phyloP scores from a whole-genome alignment of 2,329 filamentous ascomycete species.

The Neonectria faginata region DNA sequence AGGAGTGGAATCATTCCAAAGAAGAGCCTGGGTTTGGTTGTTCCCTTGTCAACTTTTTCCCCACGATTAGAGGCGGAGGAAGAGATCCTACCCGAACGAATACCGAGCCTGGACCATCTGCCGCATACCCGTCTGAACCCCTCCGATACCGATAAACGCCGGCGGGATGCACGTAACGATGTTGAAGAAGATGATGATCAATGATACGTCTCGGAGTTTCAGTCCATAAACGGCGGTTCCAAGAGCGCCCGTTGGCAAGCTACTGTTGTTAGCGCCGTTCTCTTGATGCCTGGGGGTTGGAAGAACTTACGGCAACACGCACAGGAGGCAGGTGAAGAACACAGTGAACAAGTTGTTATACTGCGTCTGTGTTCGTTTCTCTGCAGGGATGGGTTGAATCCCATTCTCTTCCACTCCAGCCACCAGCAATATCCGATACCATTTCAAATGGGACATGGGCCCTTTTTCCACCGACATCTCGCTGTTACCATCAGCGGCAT shows the following conservation, averaged over 20 bases:
- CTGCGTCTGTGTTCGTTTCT: slow-evolving; percentile 64
- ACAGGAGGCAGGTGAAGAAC: slow-evolving; percentile 69
- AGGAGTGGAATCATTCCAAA: slow-evolving; percentile 63
- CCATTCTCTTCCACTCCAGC: slow-evolving; percentile 65
- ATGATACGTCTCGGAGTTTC: slow-evolving; percentile 64
- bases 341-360: slow-evolving; percentile 70
- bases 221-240: slow-evolving; percentile 66
- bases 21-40: slow-evolving; percentile 53
- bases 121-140: slow-evolving; percentile 67
- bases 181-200: slow-evolving; percentile 70
- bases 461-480: slow-evolving; percentile 47
- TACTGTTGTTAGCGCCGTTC: slow-evolving; percentile 35
- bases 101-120: slow-evolving; percentile 72
- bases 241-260: slow-evolving; percentile 69
- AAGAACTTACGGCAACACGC: slow-evolving; percentile 65
- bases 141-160: slow-evolving; percentile 66
- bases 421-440: slow-evolving; percentile 58
- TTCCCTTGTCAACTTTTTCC: slow-evolving; percentile 22
- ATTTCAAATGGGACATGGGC: slow-evolving; percentile 48
- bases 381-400: slow-evolving; percentile 65
- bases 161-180: slow-evolving; percentile 65
- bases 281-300: neutral
- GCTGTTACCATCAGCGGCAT: slow-evolving; percentile 38
- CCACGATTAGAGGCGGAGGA: neutral
- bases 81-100: slow-evolving; percentile 61